phyloP scores from a whole-genome alignment of 768 basidiomycete genomes.

The Rhizopogon rudus region DNA sequence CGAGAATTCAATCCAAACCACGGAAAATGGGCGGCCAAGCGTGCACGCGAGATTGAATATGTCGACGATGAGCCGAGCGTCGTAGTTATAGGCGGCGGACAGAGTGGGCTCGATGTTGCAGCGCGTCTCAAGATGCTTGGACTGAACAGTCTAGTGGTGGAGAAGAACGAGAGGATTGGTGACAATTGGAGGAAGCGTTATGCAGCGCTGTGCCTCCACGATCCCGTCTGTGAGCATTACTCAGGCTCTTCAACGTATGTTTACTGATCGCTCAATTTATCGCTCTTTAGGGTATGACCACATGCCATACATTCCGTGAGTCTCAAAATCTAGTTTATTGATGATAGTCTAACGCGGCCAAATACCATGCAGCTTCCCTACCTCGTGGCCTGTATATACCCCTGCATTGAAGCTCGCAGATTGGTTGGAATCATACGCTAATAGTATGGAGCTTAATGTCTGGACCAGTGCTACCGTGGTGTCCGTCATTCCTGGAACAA shows the following conservation, averaged over 20 bases:
- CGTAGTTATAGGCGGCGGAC: conserved; percentile 46
- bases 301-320: conserved; percentile 53
- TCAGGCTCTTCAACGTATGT: background rate
- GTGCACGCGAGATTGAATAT: conserved; percentile 22
- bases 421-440: conserved; percentile 64
- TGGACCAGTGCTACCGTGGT: conserved; percentile 47
- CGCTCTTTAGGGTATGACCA: conserved; percentile 37
- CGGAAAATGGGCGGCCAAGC: conserved; percentile 26
- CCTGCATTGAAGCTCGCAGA: conserved; percentile 56
- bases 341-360: background rate
- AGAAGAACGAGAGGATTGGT: conserved; percentile 21
- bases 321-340: background rate
- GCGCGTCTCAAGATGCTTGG: conserved; percentile 43
- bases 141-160: conserved; percentile 15
- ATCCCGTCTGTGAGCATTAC: conserved; percentile 25
- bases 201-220: conserved; percentile 34
- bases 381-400: conserved; percentile 53
- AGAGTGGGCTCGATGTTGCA: conserved; percentile 50
- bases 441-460: conserved; percentile 54
- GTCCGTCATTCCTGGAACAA: conserved; percentile 24
- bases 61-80: conserved; percentile 44
- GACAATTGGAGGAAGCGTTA: conserved; percentile 36
- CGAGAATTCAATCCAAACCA: conserved; percentile 36
- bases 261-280: background rate
- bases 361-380: conserved; percentile 39